Conservation (phyloP, 2,329 filamentous ascomycete genomes). For the Exophiala oligosperma region DNA sequence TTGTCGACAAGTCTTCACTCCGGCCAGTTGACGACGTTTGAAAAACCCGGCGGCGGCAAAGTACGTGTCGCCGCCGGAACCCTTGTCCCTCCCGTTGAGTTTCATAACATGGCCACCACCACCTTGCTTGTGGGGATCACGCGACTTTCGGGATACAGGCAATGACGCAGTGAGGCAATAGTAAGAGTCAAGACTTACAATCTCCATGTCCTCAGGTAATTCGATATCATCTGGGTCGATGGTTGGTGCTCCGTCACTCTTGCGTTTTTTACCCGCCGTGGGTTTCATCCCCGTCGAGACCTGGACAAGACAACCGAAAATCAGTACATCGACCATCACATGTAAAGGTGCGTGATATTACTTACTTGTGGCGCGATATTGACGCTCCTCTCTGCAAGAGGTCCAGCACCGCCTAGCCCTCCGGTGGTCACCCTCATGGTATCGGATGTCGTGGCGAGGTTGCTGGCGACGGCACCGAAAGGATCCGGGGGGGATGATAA, state of each 20-base stretch:
- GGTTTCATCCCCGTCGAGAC: neutral
- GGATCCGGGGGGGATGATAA: no score
- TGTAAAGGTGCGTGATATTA: no score
- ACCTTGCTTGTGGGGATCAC: no score
- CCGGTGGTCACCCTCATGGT: no score
- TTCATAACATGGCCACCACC: slow-evolving; percentile 36
- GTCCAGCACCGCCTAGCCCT: no score
- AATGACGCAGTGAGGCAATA: neutral
- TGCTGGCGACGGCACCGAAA: no score
- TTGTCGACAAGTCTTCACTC: slow-evolving; percentile 33
- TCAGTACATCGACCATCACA: no score
- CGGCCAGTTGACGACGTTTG: slow-evolving; percentile 52
- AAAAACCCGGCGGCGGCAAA: slow-evolving; percentile 42
- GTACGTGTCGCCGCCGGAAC: slow-evolving; percentile 35
- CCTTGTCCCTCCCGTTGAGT: neutral
- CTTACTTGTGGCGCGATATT: no score
- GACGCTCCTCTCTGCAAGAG: no score
- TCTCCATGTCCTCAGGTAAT: neutral
- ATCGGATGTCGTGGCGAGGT: no score
- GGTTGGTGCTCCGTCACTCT: neutral
- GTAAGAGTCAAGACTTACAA: neutral
- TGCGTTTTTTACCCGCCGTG: slow-evolving; percentile 10
- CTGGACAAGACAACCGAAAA: no score
- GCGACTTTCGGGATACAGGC: neutral
- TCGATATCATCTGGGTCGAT: slow-evolving; percentile 5